Conservation (phyloP, 2,329 filamentous ascomycete species). For the Neofusicoccum cordaticola region DNA sequence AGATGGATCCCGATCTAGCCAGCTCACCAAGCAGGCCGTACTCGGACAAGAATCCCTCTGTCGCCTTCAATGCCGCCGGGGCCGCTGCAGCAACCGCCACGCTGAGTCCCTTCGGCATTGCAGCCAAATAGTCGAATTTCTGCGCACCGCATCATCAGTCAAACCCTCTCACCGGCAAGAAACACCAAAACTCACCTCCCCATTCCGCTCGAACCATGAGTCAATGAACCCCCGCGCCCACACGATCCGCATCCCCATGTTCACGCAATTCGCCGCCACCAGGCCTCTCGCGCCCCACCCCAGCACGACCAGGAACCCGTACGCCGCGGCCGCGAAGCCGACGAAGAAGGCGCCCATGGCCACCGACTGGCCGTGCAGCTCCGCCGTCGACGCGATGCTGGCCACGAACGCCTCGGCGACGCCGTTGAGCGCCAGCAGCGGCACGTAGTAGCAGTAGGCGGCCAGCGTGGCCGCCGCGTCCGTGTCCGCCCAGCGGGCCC, state of each 20-base stretch:
- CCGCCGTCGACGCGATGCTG: conserved; percentile 70
- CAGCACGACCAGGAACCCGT: conserved; percentile 67
- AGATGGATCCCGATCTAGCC: conserved; percentile 35
- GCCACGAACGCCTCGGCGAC: conserved; percentile 90
- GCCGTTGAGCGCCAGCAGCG: conserved; percentile 86
- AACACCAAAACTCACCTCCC: conserved; percentile 12
- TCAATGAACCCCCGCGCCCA: conserved; percentile 77
- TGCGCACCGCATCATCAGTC: conserved; percentile 4
- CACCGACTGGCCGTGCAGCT: conserved; percentile 73
- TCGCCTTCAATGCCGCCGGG: conserved; percentile 35
- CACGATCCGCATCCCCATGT: conserved; percentile 79
- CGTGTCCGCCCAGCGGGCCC: conserved; percentile 69
- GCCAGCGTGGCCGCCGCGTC: conserved; percentile 73
- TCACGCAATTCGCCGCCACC: conserved; percentile 82
- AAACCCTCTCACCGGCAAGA: neutral
- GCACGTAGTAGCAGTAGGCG: conserved; percentile 88
- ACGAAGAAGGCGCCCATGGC: conserved; percentile 84
- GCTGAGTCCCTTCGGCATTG: conserved; percentile 31
- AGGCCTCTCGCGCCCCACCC: conserved; percentile 74
- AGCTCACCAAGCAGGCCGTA: conserved; percentile 45
- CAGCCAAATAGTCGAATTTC: conserved; percentile 25
- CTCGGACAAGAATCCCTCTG: conserved; percentile 24
- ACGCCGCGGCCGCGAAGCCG: conserved; percentile 72
- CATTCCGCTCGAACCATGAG: conserved; percentile 29
- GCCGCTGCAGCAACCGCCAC: conserved; percentile 37